Percentiles rank a stretch among this genome's conserved stretches.
phyloP scores from a whole-genome alignment of 441 rosid genomes.

The Hypseocharis bilobata region DNA sequence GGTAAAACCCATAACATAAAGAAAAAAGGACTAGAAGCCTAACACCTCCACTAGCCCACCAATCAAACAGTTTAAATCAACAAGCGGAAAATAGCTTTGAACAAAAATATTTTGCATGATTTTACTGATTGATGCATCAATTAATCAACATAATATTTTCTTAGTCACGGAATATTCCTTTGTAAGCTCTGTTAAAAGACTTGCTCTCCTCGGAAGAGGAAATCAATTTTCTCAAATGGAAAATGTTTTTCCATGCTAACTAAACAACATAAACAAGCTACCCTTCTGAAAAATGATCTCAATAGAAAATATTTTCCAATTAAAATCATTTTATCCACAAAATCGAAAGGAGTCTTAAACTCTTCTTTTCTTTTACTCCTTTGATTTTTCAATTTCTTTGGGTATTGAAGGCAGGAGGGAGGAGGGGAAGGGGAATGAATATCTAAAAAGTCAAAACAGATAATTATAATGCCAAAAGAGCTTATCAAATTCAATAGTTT shows the following conservation, averaged over 20 bases:
- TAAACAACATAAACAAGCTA: too few relatives aligned
- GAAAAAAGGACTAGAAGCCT: neutral
- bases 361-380: neutral
- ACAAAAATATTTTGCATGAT: neutral
- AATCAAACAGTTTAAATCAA: neutral
- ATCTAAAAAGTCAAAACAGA: neutral
- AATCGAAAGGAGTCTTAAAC: neutral
- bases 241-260: neutral
- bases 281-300: neutral
- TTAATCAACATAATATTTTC: too few relatives aligned
- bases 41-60: neutral
- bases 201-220: too few relatives aligned
- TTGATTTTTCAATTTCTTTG: neutral
- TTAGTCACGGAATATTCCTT: neutral
- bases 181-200: too few relatives aligned
- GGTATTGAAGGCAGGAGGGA: neutral
- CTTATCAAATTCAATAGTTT: neutral
- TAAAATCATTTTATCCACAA: neutral
- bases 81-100: too few relatives aligned
- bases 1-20: too few relatives aligned
- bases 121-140: neutral
- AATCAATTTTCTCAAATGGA: too few relatives aligned
- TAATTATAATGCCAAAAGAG: neutral
- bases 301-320: too few relatives aligned
- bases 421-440: neutral